phyloP scores from a whole-genome alignment of 257 asterid genomes.

The Capsicum pubescens region DNA sequence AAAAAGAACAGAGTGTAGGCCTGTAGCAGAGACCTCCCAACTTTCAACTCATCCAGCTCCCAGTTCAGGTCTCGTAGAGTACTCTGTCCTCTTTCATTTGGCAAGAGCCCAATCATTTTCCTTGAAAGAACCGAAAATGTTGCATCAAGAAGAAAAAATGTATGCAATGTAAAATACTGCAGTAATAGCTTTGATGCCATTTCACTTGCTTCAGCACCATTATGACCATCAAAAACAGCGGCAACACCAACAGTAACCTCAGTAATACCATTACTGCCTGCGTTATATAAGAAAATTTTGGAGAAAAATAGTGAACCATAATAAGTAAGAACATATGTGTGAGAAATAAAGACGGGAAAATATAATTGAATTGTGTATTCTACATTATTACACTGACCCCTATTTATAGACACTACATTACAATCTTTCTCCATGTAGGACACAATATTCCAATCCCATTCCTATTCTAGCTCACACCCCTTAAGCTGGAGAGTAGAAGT shows the following conservation, averaged over 20 bases:
- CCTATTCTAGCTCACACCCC: not conserved
- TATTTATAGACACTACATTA: not conserved
- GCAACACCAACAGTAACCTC: conserved; percentile 79
- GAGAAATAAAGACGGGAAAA: not conserved
- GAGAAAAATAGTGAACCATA: conserved; percentile 14
- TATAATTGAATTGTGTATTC: not conserved
- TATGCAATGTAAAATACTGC: conserved; percentile 85
- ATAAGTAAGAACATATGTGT: not conserved
- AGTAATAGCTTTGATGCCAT: conserved; percentile 77
- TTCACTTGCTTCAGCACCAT: conserved; percentile 96
- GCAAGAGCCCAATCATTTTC: conserved; percentile 59
- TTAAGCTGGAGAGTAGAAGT: not conserved
- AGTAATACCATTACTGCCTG: conserved; percentile 69
- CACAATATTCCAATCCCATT: not conserved
- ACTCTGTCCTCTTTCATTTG: conserved; percentile 48
- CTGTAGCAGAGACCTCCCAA: conserved; percentile 64
- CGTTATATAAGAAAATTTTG: not conserved
- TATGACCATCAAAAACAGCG: conserved; percentile 98
- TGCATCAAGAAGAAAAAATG: conserved; percentile 84
- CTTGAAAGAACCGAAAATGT: conserved; percentile 70
- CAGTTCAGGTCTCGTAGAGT: conserved; percentile 50
- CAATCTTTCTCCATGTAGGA: not conserved
- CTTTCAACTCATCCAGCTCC: conserved; percentile 51
- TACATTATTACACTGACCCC: not conserved
- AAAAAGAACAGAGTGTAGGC: not conserved